phyloP scores from a whole-genome alignment of 306 rosid genomes.

The Lathyrus sativus region DNA sequence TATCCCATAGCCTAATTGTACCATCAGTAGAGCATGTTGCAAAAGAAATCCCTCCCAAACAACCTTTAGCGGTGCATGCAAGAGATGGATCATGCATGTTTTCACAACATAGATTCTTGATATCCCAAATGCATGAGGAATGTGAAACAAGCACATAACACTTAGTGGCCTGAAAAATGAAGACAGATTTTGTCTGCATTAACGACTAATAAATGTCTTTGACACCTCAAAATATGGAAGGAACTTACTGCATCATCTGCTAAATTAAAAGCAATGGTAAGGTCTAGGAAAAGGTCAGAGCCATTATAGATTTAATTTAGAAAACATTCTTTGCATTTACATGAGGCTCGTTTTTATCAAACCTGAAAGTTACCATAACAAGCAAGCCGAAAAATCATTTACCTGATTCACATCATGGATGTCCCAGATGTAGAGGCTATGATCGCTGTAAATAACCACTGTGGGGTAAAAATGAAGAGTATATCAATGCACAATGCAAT shows the following conservation, averaged over 20 bases:
- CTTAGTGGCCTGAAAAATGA: slow-evolving; percentile 56
- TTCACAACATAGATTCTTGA: slow-evolving; percentile 79
- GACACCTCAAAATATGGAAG: slow-evolving; percentile 9
- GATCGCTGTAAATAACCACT: slow-evolving; percentile 77
- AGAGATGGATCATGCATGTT: slow-evolving; percentile 72
- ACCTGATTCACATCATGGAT: slow-evolving; percentile 74
- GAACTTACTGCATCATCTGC: slow-evolving; percentile 16
- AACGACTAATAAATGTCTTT: slow-evolving; percentile 20
- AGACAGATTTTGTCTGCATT: slow-evolving; percentile 27
- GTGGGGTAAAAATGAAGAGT: slow-evolving; percentile 38
- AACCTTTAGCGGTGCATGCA: slow-evolving; percentile 83
- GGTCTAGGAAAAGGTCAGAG: neutral
- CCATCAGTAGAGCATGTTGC: slow-evolving; percentile 86
- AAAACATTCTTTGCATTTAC: neutral
- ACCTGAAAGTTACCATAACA: slow-evolving; percentile 18
- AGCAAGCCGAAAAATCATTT: slow-evolving; percentile 26
- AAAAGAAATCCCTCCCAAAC: slow-evolving; percentile 75
- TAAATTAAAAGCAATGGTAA: slow-evolving; percentile 16
- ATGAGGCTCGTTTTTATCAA: slow-evolving; percentile 1
- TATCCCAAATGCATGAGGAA: slow-evolving; percentile 84
- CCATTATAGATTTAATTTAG: neutral
- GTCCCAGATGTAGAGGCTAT: slow-evolving; percentile 70
- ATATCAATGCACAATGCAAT: slow-evolving; percentile 18
- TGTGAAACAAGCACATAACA: slow-evolving; percentile 75
- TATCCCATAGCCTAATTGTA: slow-evolving; percentile 84